Evolutionary conservation across 2,329 filamentous ascomycete genomes (phyloP).

Genomic region (Mollisia scopiformis): DNA sequence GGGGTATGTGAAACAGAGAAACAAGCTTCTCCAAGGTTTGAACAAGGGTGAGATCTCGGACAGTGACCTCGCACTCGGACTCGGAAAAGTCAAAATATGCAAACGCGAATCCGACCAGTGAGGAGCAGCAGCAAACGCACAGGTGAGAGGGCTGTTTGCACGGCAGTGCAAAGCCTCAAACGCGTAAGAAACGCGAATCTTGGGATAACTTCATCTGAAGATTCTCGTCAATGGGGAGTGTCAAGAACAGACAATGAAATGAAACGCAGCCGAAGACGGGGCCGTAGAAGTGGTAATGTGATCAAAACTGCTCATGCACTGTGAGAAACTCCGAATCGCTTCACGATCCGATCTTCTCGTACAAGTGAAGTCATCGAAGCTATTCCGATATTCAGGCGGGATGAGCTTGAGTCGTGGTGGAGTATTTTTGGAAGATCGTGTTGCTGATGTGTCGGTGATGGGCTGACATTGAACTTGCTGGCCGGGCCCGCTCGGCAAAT

Average conservation of each 20-base stretch:
- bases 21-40: constrained; percentile 2
- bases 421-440: not conserved
- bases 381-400: not conserved
- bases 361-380: not conserved
- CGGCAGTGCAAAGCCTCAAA: not conserved
- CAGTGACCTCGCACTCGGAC: not conserved
- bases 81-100: not conserved
- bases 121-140: not conserved
- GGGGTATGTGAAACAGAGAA: constrained; percentile 4
- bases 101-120: not conserved
- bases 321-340: not conserved
- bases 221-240: not conserved
- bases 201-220: constrained; percentile 14
- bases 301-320: not conserved
- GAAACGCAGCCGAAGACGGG: not conserved
- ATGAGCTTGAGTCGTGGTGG: not conserved
- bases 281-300: too few relatives aligned
- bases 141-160: not conserved
- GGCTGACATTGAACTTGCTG: too few relatives aligned
- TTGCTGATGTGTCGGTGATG: too few relatives aligned
- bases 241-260: not conserved
- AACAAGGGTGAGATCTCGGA: not conserved
- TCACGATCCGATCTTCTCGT: not conserved
- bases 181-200: not conserved
- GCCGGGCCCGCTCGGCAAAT: too few relatives aligned